A percentile compares a stretch with the other conserved stretches of the same genome.
These are phyloP conservation scores for Ilex aquifolium DNA, from an alignment of 257 asterid species.

Conservation along the genomic window DNA sequence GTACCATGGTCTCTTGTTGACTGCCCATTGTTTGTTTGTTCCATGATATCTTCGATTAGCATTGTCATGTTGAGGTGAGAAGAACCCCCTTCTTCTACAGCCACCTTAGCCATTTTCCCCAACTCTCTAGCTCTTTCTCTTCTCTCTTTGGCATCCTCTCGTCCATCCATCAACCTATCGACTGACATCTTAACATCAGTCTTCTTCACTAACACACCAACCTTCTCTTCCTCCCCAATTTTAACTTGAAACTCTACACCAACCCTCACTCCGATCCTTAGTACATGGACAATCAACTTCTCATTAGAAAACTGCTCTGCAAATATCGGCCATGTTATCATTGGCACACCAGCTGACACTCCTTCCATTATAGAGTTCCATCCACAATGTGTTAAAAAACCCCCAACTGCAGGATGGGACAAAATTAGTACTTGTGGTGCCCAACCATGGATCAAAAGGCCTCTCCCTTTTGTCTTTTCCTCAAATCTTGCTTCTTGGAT, in stretches of 20 bases:
- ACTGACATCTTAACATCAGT: slow-evolving; percentile 24
- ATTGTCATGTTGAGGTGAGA: slow-evolving; percentile 16
- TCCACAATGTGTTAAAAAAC: slow-evolving; percentile 31
- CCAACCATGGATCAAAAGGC: slow-evolving; percentile 36
- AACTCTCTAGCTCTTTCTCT: slow-evolving; percentile 32
- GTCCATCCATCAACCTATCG: slow-evolving; percentile 20
- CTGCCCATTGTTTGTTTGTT: too few relatives aligned
- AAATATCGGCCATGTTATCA: slow-evolving; percentile 38
- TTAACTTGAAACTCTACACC: slow-evolving; percentile 15
- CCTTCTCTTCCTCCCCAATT: slow-evolving; percentile 12
- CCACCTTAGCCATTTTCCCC: slow-evolving; percentile 21
- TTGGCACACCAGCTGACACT: slow-evolving; percentile 20
- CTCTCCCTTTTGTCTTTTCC: slow-evolving; percentile 19
- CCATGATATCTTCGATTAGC: slow-evolving; percentile 16
- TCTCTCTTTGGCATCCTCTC: slow-evolving; percentile 20
- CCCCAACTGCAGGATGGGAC: slow-evolving; percentile 26
- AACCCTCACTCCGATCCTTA: slow-evolving; percentile 25
- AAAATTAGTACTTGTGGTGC: slow-evolving; percentile 38
- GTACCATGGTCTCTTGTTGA: too few relatives aligned
- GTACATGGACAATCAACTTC: slow-evolving; percentile 20
- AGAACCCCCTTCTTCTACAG: slow-evolving; percentile 23
- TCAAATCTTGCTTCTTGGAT: slow-evolving; percentile 15
- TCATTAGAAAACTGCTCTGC: slow-evolving; percentile 39
- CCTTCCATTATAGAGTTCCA: slow-evolving; percentile 33
- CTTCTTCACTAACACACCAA: slow-evolving; percentile 11